Evolutionary conservation across 75 land plant species (phyloP), one percentile per base, ranked within the genome.

Genomic region (Pseudotsuga menziesii): DNA sequence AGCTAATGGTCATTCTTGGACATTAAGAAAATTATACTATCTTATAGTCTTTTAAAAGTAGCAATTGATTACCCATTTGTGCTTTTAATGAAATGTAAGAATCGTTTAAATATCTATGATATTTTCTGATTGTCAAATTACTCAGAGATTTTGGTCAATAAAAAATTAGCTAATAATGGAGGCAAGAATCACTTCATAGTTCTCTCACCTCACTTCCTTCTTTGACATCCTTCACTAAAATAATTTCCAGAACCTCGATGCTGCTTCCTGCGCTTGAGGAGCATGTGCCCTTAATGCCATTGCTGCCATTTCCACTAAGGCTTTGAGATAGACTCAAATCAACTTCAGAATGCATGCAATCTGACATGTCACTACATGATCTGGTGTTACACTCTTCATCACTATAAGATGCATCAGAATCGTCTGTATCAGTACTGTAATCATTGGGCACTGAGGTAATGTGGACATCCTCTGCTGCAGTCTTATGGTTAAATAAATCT

Each of bases 401-500:
- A 71, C 75, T 79, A 7, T 72, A 64, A 56, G 64, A 64, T 17
- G n/a, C 63, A 56, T 56, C 78, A 59, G 66, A 58, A 54, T 41
- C 75, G 13, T 76, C 80, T 35, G 3, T 29, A 60, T 89, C 90
- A 76, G 89, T 76, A 58, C 82, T 82, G 64, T 58, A 69, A 76
- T 77, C 58, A 11, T 83, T 82, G 52, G 77, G 78, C 19, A 72
- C 82, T 3, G 77, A 75, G 27, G 93, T 88, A 73, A 95, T 87
- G 75, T 95, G 98, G 19, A 95, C 94, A 86, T 95, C 82, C 81
- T 95, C 98, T 26, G 91, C 98, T 73, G 79, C 94, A 13, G 97
- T 95, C 79, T 93, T 95, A 86, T 93, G 98, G 83, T 95, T 95
- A 66, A 95, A 95, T 22, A 96, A 80, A 80, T 96, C 99, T 44